Conservation (phyloP, 2,329 filamentous ascomycete species). For the Fusarium sp. region DNA sequence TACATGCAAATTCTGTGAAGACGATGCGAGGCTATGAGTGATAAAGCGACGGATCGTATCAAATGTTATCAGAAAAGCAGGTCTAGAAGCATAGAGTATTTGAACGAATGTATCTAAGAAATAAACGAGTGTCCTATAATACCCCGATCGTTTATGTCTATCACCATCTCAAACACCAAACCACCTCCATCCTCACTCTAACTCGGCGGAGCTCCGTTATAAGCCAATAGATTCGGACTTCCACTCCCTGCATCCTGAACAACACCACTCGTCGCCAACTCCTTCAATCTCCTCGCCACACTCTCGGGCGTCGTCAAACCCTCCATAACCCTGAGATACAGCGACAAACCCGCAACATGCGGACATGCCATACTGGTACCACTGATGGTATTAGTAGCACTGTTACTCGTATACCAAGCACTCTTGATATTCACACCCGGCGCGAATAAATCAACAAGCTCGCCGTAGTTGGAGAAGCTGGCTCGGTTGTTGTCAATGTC, state of each 20-base stretch:
- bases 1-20: neutral
- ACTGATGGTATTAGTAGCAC: conserved; percentile 59
- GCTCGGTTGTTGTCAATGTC: conserved; percentile 54
- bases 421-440: conserved; percentile 61
- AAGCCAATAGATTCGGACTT: conserved; percentile 60
- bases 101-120: conserved; percentile 10
- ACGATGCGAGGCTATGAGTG: neutral
- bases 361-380: conserved; percentile 74
- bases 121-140: conserved; percentile 7
- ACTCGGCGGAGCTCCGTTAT: conserved; percentile 55
- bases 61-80: neutral
- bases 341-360: conserved; percentile 68
- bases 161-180: neutral
- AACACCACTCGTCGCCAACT: conserved; percentile 55
- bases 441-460: conserved; percentile 62
- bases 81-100: neutral
- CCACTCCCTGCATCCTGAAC: conserved; percentile 50
- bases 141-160: neutral
- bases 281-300: conserved; percentile 56
- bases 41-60: too few relatives aligned
- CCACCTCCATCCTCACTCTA: neutral
- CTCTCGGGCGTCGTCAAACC: conserved; percentile 56
- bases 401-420: conserved; percentile 58
- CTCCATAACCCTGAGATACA: conserved; percentile 59
- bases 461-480: conserved; percentile 64